Evolutionary conservation across 2,329 filamentous ascomycete genomes (phyloP), one percentile per base, ranked within the genome.

Genomic region (Sporothrix variecibatus): DNA sequence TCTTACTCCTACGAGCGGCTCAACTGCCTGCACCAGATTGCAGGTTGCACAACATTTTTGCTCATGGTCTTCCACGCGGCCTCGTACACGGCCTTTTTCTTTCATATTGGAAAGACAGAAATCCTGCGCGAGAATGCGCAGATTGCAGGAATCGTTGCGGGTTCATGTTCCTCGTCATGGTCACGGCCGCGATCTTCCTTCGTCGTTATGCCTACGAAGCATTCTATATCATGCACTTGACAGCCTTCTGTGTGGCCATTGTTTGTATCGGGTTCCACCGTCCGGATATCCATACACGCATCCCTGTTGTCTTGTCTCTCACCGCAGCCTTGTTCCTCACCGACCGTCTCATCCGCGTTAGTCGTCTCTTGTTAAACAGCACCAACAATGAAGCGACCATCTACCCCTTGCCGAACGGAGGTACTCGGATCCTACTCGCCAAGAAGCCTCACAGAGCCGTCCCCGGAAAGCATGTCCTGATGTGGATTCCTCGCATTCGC

Each of bases 401-500:
- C n/a, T 83, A 85, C 31, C 86, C 88, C 5, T 84, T 91, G 3
- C 82, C 87, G 7, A 81, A 87, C 72, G 86, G 87, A 3, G 88
- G 85, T 68, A 89, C 87, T 23, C 86, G 87, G 51, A 84, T 90
- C n/a, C 83, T 85, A 0, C 81, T 91, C 43, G 81, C 83, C 69
- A 87, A 88, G 79, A 83, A 85, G 2, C 85, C 86, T 0, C 75
- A 83, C 0, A 80, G 81, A 2, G 85, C 86, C 0, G 79, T 81
- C 1, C 85, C 89, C 0, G 90, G 89, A 1, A 87, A 88, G 75
- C 90, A 92, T 78, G 89, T 88, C 77, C 91, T 90, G 78, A 80
- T 92, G 40, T 92, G 89, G 88, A 85, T 92, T 7, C 90, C 90
- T 0, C 82, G 82, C 4, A 84, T 92, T 67, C 86, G 89, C 11